A percentile compares a stretch with the other conserved stretches of the same genome.
These are phyloP conservation scores for Boletus sp. DNA, from an alignment of 768 basidiomycete species.

Conservation along the genomic window DNA sequence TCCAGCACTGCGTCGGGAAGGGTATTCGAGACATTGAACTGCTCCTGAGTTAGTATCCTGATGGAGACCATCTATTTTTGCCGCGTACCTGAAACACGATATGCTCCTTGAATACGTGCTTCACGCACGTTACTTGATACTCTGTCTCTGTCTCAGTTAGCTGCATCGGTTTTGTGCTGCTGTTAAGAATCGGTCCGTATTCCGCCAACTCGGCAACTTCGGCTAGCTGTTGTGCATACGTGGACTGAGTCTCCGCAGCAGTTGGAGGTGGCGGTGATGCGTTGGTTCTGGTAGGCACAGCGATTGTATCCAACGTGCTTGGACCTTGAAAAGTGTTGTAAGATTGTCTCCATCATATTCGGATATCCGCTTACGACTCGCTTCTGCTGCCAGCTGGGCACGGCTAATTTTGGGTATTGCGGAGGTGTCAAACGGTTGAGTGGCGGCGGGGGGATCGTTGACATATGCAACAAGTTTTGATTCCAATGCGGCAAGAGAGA, in stretches of 20 bases:
- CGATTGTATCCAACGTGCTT: constrained; percentile 82
- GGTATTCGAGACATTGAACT: constrained; percentile 99
- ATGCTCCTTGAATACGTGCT: constrained; percentile 94
- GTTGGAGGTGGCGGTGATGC: constrained; percentile 73
- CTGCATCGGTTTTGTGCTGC: constrained; percentile 71
- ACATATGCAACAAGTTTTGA: constrained; percentile 92
- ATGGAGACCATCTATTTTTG: neutral
- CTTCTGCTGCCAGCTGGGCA: constrained; percentile 85
- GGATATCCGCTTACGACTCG: constrained; percentile 60
- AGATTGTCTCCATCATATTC: constrained; percentile 11
- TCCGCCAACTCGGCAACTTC: constrained; percentile 82
- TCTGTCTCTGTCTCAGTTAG: constrained; percentile 98
- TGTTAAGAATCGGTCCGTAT: constrained; percentile 88
- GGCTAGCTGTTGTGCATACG: constrained; percentile 81
- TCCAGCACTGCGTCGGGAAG: constrained; percentile 94
- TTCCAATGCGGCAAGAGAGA: constrained; percentile 87
- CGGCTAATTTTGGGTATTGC: constrained; percentile 93
- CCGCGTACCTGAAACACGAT: constrained; percentile 89
- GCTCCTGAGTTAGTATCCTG: constrained; percentile 7
- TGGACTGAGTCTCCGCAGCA: constrained; percentile 84
- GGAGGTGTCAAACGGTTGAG: constrained; percentile 79
- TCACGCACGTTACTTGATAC: constrained; percentile 95
- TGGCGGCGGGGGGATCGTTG: constrained; percentile 69
- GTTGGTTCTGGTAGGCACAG: constrained; percentile 60
- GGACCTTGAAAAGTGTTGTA: constrained; percentile 52